These are phyloP conservation scores for Theobroma cacao DNA, from an alignment of 345 rosid species.

Conservation along the genomic window DNA sequence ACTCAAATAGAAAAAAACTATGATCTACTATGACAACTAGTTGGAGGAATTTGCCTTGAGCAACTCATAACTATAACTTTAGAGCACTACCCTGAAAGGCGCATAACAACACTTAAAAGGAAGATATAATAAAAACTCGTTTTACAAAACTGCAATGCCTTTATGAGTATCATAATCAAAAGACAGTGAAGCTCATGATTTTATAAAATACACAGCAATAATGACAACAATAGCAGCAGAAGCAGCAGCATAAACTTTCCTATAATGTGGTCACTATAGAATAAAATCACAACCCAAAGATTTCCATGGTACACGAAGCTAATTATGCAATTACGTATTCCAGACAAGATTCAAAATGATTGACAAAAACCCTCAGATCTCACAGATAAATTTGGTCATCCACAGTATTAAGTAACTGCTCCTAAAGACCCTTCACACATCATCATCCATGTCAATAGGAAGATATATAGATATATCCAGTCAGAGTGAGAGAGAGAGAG, in stretches of 20 bases:
- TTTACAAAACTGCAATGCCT: background rate
- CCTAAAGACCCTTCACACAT: background rate
- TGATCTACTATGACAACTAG: background rate
- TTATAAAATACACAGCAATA: background rate
- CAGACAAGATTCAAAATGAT: background rate
- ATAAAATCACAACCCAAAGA: background rate
- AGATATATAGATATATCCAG: background rate
- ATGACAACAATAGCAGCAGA: background rate
- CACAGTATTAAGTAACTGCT: background rate
- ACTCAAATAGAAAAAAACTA: no score
- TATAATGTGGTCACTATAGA: background rate
- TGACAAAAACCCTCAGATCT: conserved; percentile 20
- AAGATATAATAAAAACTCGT: background rate
- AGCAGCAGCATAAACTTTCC: background rate
- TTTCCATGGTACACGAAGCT: background rate
- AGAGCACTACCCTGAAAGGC: background rate
- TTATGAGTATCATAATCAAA: background rate
- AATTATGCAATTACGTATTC: background rate
- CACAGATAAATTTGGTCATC: conserved; percentile 4
- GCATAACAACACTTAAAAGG: background rate
- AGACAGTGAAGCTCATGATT: background rate
- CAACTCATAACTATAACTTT: background rate
- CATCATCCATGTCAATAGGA: conserved; percentile 5
- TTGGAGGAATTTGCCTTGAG: background rate
- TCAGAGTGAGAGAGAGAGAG: conserved; percentile 14